These are phyloP conservation scores for Selaginella moellendorffii DNA, from an alignment of 75 land plant genomes.

Conservation along the genomic window DNA sequence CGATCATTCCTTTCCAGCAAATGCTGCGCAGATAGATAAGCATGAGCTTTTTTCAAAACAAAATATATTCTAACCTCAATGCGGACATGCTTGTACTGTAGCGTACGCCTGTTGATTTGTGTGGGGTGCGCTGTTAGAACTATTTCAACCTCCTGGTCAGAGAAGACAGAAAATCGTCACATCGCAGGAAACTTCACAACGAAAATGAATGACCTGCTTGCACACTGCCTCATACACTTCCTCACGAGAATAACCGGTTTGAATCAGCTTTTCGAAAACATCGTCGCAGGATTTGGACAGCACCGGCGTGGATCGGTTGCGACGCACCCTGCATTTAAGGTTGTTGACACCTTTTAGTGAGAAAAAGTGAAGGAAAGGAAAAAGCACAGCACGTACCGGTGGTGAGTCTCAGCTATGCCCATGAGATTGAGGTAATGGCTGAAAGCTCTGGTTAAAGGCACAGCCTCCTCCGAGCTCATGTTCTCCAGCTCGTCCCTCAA, in stretches of 20 bases:
- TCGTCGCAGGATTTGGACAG: constrained; percentile 93
- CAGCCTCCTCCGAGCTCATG: constrained; percentile 70
- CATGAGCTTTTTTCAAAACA: background rate
- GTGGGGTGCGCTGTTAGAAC: constrained; percentile 98
- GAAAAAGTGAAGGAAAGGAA: background rate
- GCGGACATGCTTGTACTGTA: constrained; percentile 85
- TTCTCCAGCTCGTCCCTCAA: constrained; percentile 52
- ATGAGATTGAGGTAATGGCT: constrained; percentile 84
- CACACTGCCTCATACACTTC: constrained; percentile 82
- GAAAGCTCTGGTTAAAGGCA: constrained; percentile 71
- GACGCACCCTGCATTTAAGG: constrained; percentile 37
- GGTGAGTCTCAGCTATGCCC: constrained; percentile 94
- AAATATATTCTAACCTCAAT: constrained; percentile 44
- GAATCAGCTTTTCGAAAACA: constrained; percentile 56
- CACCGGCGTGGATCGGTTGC: constrained; percentile 26
- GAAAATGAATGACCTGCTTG: constrained; percentile 42
- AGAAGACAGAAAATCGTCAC: too few species aligned
- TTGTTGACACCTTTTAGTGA: background rate
- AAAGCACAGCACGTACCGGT: constrained; percentile 31
- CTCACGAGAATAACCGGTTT: constrained; percentile 63
- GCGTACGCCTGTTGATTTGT: constrained; percentile 77
- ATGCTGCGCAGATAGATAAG: constrained; percentile 35
- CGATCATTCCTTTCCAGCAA: constrained; percentile 84
- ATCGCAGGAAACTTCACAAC: background rate
- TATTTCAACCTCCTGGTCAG: constrained; percentile 68